Base-by-base conservation (phyloP, 352 stramenopile species). In the Globisporangium radiosum region DNA sequence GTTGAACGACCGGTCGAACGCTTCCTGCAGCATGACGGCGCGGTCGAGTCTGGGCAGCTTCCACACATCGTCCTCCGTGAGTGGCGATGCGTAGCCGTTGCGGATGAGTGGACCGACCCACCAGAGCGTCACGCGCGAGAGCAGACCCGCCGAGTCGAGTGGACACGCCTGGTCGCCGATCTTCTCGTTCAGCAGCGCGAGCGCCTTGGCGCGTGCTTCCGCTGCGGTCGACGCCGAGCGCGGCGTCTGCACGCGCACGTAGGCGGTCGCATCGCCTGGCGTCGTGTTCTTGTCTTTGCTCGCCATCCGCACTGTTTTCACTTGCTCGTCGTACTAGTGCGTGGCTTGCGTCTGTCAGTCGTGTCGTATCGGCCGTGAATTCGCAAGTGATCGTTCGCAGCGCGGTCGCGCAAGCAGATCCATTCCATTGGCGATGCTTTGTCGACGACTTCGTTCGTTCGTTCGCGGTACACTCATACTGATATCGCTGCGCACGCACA, bases 1-100 rank as follows among this genome's bases (percentile, higher is more conserved):
- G n/a, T n/a, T n/a, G n/a, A n/a, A n/a, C n/a, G n/a, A 54, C n/a
- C 38, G 48, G 13, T 68, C 51, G 50, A 81, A 81, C 5, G 48
- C 38, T 5, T 43, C 19, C 38, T 73, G 59, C 5, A 81, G 62
- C 52, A 57, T 42, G 0, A 15, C 53, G 10, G 72, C 25, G 15
- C 55, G 45, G 56, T 81, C 70, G 43, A 33, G 19, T 11, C 1
- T 10, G 1, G 64, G 62, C 14, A 81, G 56, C 15, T 54, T 51
- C 68, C 69, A 79, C 8, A 19, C 17, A 19, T 19, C 63, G 43
- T 57, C 50, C 50, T 75, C 73, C 10, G 56, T 44, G 8, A 82
- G 56, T 4, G 57, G 47, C 43, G 43, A 53, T 15, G 17, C 39
- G 54, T 71, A 65, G 14, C 70, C 56, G 43, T 45, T 36, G 14